Base-by-base conservation (phyloP, 2,329 filamentous ascomycete species). In the Penicillium sp. region DNA sequence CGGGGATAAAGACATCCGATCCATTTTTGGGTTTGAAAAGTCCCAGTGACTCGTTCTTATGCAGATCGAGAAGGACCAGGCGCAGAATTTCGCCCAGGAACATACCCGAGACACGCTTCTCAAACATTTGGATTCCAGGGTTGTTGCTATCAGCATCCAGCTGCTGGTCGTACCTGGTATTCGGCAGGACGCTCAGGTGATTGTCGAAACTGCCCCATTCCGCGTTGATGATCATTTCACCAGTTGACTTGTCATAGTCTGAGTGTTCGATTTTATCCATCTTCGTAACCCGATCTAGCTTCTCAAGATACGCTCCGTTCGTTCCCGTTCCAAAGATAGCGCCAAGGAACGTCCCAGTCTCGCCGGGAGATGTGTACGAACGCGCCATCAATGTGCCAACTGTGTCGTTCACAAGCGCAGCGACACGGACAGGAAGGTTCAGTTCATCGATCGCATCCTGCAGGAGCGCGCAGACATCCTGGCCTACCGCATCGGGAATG, bases 171-270 rank as follows among this genome's bases (percentile, higher is more conserved):
- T 92, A 98, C 0, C 87, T 82, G 0, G 94, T 98, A 71, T 88
- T 90, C 50, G 94, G 95, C 46, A 99, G 84, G 21, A 96, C 91
- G 69, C 90, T 91, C 67, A 98, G 87, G 70, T 91, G 87, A 80
- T 98, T 98, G 80, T 99, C 95, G 73, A 99, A 99, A 61, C 92
- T 96, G 65, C 95, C 95, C 95, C 95, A 99, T 81, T 99, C 95
- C 0, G 91, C 94, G 81, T 99, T 99, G 80, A 99, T 86, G 62
- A 99, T 92, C 95, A 99, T 99, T 70, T 96, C 88, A 56, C 93
- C 93, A 0, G 93, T 96, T 8, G 88, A 88, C 53, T 83, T 83
- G 78, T 97, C 92, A 69, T 91, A 95, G 46, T 81, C 76, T 2
- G 73, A 71, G 63, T 83, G 81, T 60, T 90, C 81, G 17, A 86